phyloP scores from a whole-genome alignment of 495 filamentous ascomycete species.

The Amphirosellinia nigrospora region DNA sequence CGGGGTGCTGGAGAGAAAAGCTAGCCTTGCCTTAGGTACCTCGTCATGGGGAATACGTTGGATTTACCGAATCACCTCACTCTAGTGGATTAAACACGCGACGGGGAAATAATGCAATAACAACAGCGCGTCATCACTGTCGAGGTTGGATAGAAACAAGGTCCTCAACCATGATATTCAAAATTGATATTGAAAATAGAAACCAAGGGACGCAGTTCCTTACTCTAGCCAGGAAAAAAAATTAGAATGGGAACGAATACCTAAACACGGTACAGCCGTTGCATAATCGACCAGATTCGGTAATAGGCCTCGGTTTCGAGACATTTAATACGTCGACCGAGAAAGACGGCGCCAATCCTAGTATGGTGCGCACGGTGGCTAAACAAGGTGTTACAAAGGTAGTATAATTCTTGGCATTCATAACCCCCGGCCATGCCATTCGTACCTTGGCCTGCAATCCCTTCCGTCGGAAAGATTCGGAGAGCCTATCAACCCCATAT shows the following conservation, averaged over 20 bases:
- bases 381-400: background rate
- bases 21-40: too few relatives aligned
- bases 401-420: background rate
- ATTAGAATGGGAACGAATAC: too few relatives aligned
- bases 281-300: constrained; percentile 5
- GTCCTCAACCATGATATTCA: background rate
- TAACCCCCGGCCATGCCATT: background rate
- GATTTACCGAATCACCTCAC: background rate
- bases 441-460: background rate
- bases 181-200: too few relatives aligned
- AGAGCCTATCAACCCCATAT: background rate
- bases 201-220: too few relatives aligned
- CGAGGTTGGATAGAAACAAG: background rate
- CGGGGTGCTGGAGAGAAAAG: background rate
- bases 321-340: constrained; percentile 5
- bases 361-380: background rate
- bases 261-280: constrained; percentile 1
- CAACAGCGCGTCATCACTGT: too few relatives aligned
- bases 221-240: background rate
- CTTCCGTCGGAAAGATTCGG: background rate
- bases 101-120: too few relatives aligned
- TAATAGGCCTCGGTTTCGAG: constrained; percentile 6
- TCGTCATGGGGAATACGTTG: constrained; percentile 5
- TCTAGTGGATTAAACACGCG: background rate
- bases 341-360: background rate